Conservation (phyloP, 495 filamentous ascomycete genomes). For the Astrocystis sublimbata region DNA sequence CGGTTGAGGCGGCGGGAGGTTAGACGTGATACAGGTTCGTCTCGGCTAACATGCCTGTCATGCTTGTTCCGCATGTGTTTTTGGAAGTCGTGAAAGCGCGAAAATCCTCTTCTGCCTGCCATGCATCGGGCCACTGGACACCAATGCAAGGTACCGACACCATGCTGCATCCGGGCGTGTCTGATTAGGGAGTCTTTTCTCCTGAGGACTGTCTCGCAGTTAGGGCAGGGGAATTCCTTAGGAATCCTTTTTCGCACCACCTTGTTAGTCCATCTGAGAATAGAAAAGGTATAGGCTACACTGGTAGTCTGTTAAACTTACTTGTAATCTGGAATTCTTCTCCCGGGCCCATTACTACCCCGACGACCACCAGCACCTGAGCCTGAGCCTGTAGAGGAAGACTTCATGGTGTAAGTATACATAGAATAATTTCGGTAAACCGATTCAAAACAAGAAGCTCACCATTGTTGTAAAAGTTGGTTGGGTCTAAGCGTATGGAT, state of each 20-base stretch:
- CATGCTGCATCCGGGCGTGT: neutral
- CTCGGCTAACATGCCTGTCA: neutral
- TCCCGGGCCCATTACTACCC: too few species aligned
- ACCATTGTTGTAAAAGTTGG: too few species aligned
- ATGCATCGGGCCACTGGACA: neutral
- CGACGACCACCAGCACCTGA: too few species aligned
- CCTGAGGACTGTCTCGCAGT: neutral
- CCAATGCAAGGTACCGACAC: neutral
- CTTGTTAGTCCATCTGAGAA: neutral
- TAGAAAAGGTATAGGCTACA: neutral
- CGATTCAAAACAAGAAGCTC: too few species aligned
- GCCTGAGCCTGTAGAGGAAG: too few species aligned
- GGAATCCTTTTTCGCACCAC: neutral
- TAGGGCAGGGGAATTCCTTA: neutral
- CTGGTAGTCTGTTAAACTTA: neutral
- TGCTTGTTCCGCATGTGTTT: neutral
- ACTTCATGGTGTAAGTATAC: too few species aligned
- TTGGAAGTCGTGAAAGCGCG: neutral
- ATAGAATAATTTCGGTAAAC: too few species aligned
- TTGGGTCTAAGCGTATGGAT: too few species aligned
- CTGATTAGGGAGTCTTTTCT: neutral
- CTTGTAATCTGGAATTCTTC: too few species aligned
- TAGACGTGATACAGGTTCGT: neutral
- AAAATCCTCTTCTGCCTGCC: neutral
- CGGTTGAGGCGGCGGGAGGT: neutral